A percentile compares a stretch with the other conserved stretches of the same genome.
phyloP scores from a whole-genome alignment of 768 basidiomycete genomes.

The Psilocybe sp. region DNA sequence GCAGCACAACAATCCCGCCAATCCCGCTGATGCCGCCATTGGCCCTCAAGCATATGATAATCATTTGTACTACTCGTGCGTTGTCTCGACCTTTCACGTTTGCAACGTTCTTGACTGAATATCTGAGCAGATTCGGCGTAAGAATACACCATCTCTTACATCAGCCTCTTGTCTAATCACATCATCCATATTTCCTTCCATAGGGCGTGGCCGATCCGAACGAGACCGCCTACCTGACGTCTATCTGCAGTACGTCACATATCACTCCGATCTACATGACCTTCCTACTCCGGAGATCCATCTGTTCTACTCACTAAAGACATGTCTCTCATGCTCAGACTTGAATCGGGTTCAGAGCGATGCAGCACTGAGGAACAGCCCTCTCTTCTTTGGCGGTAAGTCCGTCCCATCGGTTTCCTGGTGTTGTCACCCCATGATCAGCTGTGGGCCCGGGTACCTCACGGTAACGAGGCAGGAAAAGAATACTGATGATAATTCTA shows the following conservation, averaged over 20 bases:
- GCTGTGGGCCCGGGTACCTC: no score
- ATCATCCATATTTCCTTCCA: not conserved
- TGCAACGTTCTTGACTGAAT: conserved; percentile 1
- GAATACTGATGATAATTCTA: not conserved
- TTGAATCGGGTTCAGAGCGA: conserved; percentile 48
- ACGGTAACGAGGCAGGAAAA: no score
- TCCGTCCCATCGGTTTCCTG: not conserved
- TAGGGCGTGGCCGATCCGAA: conserved; percentile 72
- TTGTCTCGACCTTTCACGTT: conserved; percentile 1
- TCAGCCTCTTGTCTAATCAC: not conserved
- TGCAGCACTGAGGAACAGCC: conserved; percentile 33
- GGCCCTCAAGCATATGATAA: conserved; percentile 79
- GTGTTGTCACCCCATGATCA: not conserved
- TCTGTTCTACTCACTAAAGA: no score
- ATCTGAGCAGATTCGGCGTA: conserved; percentile 53
- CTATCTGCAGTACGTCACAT: conserved; percentile 61
- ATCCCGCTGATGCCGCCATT: conserved; percentile 64
- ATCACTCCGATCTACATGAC: not conserved
- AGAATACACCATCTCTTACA: conserved; percentile 5
- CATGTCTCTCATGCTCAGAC: conserved; percentile 35
- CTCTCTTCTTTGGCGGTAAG: conserved; percentile 39
- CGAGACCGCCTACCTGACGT: conserved; percentile 59
- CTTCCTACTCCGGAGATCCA: not conserved
- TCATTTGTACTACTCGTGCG: conserved; percentile 75
- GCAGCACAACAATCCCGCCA: conserved; percentile 68